These are phyloP conservation scores for Mycena chlorophos DNA, from an alignment of 768 basidiomycete species.

Conservation along the genomic window DNA sequence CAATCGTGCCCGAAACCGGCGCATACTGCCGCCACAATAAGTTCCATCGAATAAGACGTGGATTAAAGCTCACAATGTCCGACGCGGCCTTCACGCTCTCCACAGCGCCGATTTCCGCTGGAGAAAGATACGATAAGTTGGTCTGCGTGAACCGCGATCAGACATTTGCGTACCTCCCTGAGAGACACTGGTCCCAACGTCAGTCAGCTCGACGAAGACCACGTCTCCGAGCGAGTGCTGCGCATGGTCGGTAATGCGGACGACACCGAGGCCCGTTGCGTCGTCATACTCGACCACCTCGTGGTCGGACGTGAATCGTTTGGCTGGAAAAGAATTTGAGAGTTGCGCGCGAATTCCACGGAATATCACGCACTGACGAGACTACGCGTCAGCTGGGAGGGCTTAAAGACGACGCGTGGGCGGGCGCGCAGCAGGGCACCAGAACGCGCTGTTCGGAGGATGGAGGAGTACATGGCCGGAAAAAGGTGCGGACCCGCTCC, in stretches of 20 bases:
- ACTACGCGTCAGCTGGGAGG: conserved; percentile 43
- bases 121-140: too few species aligned
- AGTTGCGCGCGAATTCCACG: background rate
- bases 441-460: conserved; percentile 33
- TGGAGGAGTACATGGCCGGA: conserved; percentile 20
- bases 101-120: conserved; percentile 87
- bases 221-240: conserved; percentile 92
- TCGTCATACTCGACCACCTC: conserved; percentile 84
- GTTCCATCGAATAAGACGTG: conserved; percentile 1
- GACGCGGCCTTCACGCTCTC: conserved; percentile 97
- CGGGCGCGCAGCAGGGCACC: conserved; percentile 22
- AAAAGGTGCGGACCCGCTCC: background rate
- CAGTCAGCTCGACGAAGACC: conserved; percentile 92
- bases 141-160: background rate
- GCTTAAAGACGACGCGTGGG: conserved; percentile 27
- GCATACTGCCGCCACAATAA: conserved; percentile 63
- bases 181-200: conserved; percentile 56
- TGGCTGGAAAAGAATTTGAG: conserved; percentile 45
- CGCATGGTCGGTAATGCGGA: conserved; percentile 90
- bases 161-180: conserved; percentile 66
- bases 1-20: conserved; percentile 83
- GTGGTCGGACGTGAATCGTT: conserved; percentile 84
- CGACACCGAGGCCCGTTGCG: conserved; percentile 69
- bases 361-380: conserved; percentile 57
- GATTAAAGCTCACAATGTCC: conserved; percentile 66